Evolutionary conservation across 2,329 filamentous ascomycete species (phyloP), one percentile per base, ranked within the genome.

Genomic region (Chaetomium olivaceum): DNA sequence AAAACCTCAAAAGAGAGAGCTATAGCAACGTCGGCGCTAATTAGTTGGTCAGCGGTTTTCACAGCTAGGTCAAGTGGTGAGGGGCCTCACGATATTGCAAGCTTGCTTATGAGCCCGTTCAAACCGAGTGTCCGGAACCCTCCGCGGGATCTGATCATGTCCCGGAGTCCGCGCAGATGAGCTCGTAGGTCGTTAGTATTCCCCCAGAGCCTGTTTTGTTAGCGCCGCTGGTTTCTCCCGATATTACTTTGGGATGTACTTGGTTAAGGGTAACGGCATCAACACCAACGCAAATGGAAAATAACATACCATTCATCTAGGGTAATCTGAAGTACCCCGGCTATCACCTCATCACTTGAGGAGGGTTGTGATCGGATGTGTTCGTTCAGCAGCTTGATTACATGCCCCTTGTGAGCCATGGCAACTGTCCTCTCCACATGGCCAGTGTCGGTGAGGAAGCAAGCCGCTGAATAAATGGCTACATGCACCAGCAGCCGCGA

Each of bases 401-500:
- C 79, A 19, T 72, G 76, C 16, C 77, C 77, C 62, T 82, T 82
- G 67, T 82, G 77, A 9, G 77, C 73, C 69, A 80, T 77, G 12
- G 80, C 76, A 4, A 80, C 76, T 9, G 76, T 75, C 67, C 80
- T 79, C 51, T 81, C 78, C 2, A 84, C 72, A 46, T 81, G 80
- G 3, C 81, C 79, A 0, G 80, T 81, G 69, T 85, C 83, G 46
- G 80, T 77, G 33, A 85, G 75, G 69, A 84, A 84, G 70, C 82
- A 83, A 0, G 82, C 79, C 0, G 83, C 79, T 7, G 82, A 82
- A 69, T 82, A 84, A 4, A 84, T 77, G 43, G 82, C 78, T 9
- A 83, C 79, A 57, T 83, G 80, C 0, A 80, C 73, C 11, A 85
- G 75, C 3, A 85, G 75, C 4, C 80, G 81, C n/a, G 82, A 81